Evolutionary conservation across 495 filamentous ascomycete genomes (phyloP).

Genomic region (Xylaria cubensis): DNA sequence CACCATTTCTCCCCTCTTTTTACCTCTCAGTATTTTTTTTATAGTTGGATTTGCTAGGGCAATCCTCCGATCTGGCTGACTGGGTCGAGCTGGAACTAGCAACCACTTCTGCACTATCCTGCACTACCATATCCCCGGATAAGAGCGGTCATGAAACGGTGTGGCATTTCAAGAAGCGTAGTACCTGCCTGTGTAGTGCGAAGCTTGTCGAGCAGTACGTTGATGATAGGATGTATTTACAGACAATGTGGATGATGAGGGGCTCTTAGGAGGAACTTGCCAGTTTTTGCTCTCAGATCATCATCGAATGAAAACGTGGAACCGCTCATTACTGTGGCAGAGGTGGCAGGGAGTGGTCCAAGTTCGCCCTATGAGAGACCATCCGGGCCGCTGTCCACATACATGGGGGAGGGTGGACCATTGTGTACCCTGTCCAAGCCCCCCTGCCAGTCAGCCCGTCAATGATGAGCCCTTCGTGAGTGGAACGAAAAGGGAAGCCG

Average conservation of each 20-base stretch:
- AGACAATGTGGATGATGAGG: constrained; percentile 33
- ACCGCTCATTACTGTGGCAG: constrained; percentile 39
- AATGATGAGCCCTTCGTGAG: constrained; percentile 33
- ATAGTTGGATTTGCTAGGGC: constrained; percentile 27
- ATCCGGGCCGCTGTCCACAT: constrained; percentile 24
- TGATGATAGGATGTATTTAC: constrained; percentile 39
- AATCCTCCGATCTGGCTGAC: constrained; percentile 37
- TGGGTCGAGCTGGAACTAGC: constrained; percentile 34
- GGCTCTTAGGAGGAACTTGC: constrained; percentile 27
- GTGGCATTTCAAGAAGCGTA: neutral
- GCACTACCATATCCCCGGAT: constrained; percentile 14
- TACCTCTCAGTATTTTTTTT: constrained; percentile 30
- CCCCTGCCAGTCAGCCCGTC: constrained; percentile 44
- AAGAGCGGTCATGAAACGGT: neutral
- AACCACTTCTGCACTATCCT: constrained; percentile 20
- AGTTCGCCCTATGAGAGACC: constrained; percentile 44
- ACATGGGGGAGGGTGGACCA: constrained; percentile 36
- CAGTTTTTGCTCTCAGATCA: constrained; percentile 37
- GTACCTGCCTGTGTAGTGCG: constrained; percentile 22
- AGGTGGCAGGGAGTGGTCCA: constrained; percentile 43
- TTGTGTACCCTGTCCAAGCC: constrained; percentile 39
- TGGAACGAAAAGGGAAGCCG: constrained; percentile 34
- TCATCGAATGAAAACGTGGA: constrained; percentile 42
- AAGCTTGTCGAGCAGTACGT: constrained; percentile 16
- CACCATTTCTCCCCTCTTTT: constrained; percentile 28